Base-by-base conservation (phyloP, 2,329 filamentous ascomycete species). In the Verticillium nonalfalfae region DNA sequence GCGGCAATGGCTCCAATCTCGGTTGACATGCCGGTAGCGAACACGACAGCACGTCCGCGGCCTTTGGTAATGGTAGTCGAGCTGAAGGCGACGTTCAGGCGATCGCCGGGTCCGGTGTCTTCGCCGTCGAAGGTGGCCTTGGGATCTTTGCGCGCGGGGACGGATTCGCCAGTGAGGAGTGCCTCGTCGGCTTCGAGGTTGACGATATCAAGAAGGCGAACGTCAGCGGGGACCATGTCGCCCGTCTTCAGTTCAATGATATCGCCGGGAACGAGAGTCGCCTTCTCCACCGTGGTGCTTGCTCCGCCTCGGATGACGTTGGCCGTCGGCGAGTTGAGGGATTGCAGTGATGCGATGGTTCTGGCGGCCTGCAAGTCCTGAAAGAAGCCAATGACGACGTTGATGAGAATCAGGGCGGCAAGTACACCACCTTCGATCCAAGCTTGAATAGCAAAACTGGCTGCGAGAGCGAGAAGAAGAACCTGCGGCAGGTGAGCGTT, bases 171-270 rank as follows among this genome's bases (percentile, higher is more conserved):
- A 26, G 85, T 87, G 34, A 87, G 78, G 52, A 85, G 75, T 7
- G 83, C 82, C 68, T 87, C 84, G 62, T 90, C 86, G 61, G 83
- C 86, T 62, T 85, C 85, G 38, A 86, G 78, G 69, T 89, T 88
- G 73, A 87, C 81, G 35, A 76, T 79, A 60, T 85, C 79, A 62
- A 84, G 65, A 3, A 80, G 66, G 59, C 82, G 76, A 15, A 85
- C 72, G 68, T 86, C 84, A 9, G 84, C 84, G 10, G 84, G 83
- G 14, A 86, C 75, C 21, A 81, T 81, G 66, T 85, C 83, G 50
- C 84, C 84, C 38, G 77, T 80, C 70, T 73, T 79, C 68, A 79
- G 70, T 33, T 74, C 68, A 38, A 79, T 77, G 57, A 86, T 73
- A 63, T 86, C 84, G 26, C 84, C 85, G n/a, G 79, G 79, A 0